Percentiles rank a stretch among this genome's conserved stretches.
Conservation (phyloP, 768 basidiomycete genomes). For the Russula olivacea region DNA sequence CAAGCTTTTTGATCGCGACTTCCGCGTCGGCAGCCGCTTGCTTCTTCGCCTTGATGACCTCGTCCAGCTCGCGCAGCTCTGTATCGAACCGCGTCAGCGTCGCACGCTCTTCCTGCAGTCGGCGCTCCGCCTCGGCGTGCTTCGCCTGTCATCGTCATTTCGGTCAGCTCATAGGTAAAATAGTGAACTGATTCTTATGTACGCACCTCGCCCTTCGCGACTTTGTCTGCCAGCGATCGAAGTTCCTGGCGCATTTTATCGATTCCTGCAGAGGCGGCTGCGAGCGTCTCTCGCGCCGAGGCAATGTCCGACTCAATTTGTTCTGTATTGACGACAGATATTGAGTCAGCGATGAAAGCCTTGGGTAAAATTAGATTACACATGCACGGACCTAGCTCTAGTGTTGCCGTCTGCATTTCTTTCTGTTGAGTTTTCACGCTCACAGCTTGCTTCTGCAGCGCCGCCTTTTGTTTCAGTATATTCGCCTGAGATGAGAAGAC, state of each 20-base stretch:
- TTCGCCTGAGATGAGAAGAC: conserved; percentile 44
- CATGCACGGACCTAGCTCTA: conserved; percentile 71
- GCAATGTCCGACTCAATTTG: conserved; percentile 73
- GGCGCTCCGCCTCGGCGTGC: conserved; percentile 59
- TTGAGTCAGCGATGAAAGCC: neutral
- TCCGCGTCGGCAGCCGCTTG: conserved; percentile 61
- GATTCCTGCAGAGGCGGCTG: conserved; percentile 4
- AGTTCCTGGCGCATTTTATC: conserved; percentile 19
- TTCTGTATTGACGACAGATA: conserved; percentile 40
- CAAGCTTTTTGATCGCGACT: conserved; percentile 54
- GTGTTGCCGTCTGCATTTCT: conserved; percentile 77
- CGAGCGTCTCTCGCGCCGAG: conserved; percentile 13
- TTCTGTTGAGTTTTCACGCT: conserved; percentile 83
- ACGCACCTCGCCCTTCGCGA: conserved; percentile 4
- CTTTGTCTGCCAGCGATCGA: conserved; percentile 11
- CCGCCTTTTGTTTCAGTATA: conserved; percentile 75
- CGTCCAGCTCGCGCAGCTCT: conserved; percentile 80
- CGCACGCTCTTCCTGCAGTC: conserved; percentile 79
- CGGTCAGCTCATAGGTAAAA: neutral
- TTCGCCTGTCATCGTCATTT: conserved; percentile 36
- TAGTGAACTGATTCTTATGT: neutral
- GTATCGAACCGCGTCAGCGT: conserved; percentile 83
- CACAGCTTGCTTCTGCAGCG: conserved; percentile 74
- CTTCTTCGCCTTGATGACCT: conserved; percentile 77
- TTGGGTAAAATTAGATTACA: neutral